phyloP scores from a whole-genome alignment of 176 grass and related monocot genomes.

The Triticum dicoccoides region DNA sequence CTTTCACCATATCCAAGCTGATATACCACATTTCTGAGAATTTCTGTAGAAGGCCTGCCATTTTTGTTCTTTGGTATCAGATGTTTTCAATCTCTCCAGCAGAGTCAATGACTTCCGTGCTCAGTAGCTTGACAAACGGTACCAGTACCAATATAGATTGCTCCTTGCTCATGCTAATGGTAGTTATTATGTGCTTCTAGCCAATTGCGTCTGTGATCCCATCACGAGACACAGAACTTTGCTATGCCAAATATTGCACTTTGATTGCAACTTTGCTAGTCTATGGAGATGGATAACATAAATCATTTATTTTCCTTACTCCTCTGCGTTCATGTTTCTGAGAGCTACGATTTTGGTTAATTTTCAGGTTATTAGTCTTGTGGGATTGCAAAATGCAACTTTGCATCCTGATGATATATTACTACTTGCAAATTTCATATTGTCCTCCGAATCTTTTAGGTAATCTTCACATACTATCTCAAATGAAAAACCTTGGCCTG shows the following conservation, averaged over 20 bases:
- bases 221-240: background rate
- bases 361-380: conserved; percentile 90
- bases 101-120: background rate
- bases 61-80: background rate
- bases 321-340: background rate
- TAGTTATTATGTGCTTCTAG: conserved; percentile 19
- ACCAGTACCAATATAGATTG: background rate
- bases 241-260: background rate
- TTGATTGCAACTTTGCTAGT: background rate
- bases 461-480: conserved; percentile 32
- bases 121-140: background rate
- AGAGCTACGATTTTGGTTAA: background rate
- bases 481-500: conserved; percentile 8
- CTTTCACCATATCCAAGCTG: conserved; percentile 8
- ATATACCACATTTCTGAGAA: background rate
- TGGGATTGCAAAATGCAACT: conserved; percentile 93
- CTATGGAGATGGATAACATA: background rate
- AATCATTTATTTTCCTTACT: background rate
- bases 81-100: conserved; percentile 24
- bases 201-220: background rate
- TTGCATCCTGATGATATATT: conserved; percentile 95
- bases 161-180: conserved; percentile 36
- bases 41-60: background rate
- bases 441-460: conserved; percentile 98
- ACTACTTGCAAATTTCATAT: conserved; percentile 91